Evolutionary conservation across 257 asterid genomes (phyloP).

Genomic region (Fraxinus excelsior): DNA sequence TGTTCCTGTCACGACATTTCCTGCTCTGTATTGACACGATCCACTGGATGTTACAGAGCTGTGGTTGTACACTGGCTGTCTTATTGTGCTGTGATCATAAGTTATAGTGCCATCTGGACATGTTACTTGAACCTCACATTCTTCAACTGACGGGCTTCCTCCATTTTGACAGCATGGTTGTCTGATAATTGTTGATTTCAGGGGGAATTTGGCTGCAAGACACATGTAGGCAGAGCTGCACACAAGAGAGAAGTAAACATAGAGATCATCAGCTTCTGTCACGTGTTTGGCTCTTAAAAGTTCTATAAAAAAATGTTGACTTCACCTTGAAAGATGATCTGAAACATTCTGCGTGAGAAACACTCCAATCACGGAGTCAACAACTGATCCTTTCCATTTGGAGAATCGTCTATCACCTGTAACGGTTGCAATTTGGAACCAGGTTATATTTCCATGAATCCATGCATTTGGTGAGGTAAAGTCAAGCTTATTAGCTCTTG

Average conservation of each 20-base stretch:
- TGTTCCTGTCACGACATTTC: constrained; percentile 30
- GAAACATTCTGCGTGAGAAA: constrained; percentile 97
- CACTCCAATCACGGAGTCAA: constrained; percentile 95
- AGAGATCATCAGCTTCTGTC: constrained; percentile 26
- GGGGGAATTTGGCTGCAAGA: constrained; percentile 83
- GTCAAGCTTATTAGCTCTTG: not conserved
- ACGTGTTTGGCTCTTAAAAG: constrained; percentile 12
- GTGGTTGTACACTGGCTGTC: constrained; percentile 39
- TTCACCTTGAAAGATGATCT: constrained; percentile 94
- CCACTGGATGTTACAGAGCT: constrained; percentile 47
- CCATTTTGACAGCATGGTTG: constrained; percentile 29
- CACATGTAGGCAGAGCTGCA: constrained; percentile 95
- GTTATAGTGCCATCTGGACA: constrained; percentile 66
- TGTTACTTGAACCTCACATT: constrained; percentile 57
- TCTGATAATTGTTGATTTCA: constrained; percentile 31
- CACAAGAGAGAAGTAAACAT: constrained; percentile 26
- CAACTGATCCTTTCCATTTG: constrained; percentile 95
- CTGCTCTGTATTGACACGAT: constrained; percentile 34
- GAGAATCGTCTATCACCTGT: constrained; percentile 94
- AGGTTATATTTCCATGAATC: constrained; percentile 15
- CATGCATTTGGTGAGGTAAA: constrained; percentile 23
- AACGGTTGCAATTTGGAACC: constrained; percentile 24
- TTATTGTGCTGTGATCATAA: constrained; percentile 38
- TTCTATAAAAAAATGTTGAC: constrained; percentile 17
- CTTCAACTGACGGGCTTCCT: constrained; percentile 40